These are phyloP conservation scores for Excoecaria cochinchinensis DNA, from an alignment of 345 rosid genomes.

Conservation along the genomic window DNA sequence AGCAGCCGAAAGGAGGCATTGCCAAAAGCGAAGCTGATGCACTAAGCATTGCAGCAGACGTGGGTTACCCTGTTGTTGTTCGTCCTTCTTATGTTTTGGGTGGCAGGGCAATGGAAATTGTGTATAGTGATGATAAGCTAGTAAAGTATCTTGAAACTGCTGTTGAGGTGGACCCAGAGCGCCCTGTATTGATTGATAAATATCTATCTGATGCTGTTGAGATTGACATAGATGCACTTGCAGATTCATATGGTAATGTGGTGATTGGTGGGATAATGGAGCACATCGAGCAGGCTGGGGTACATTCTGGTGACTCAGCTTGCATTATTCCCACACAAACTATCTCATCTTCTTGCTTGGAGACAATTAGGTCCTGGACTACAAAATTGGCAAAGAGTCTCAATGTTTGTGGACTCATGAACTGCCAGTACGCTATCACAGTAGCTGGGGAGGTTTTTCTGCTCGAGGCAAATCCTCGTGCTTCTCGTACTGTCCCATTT, in stretches of 20 bases:
- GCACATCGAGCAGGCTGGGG: constrained; percentile 98
- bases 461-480: constrained; percentile 97
- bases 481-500: constrained; percentile 95
- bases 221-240: constrained; percentile 85
- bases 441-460: constrained; percentile 76
- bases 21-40: constrained; percentile 92
- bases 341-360: constrained; percentile 66
- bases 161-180: constrained; percentile 89
- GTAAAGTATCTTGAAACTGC: constrained; percentile 80
- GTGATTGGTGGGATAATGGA: constrained; percentile 99
- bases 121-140: constrained; percentile 74
- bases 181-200: constrained; percentile 85
- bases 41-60: constrained; percentile 69
- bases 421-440: constrained; percentile 88
- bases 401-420: constrained; percentile 93
- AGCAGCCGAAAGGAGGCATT: constrained; percentile 97
- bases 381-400: constrained; percentile 68
- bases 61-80: constrained; percentile 93
- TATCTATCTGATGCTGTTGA: constrained; percentile 89
- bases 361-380: constrained; percentile 80
- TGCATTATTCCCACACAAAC: constrained; percentile 89
- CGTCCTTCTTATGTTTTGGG: constrained; percentile 96
- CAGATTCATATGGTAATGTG: constrained; percentile 75
- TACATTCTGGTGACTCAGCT: constrained; percentile 98
- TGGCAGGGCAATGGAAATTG: constrained; percentile 97